A percentile compares a stretch with the other conserved stretches of the same genome.
These are phyloP conservation scores for Brachypodium distachyon DNA, from an alignment of 202 grass and related monocot species.

Conservation along the genomic window DNA sequence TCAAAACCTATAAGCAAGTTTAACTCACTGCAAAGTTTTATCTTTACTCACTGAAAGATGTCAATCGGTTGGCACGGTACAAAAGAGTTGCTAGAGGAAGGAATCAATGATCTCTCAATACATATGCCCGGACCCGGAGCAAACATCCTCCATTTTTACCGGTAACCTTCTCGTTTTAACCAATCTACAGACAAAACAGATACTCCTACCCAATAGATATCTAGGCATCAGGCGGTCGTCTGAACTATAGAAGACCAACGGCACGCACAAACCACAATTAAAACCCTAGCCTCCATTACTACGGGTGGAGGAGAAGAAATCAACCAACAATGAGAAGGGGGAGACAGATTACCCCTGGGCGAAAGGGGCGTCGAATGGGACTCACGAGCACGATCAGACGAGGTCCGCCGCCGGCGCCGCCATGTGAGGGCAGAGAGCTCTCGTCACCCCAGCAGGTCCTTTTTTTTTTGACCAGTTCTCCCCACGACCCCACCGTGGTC, in stretches of 20 bases:
- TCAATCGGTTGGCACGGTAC: too few relatives aligned
- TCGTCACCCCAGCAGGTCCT: background rate
- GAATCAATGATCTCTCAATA: background rate
- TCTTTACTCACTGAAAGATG: too few relatives aligned
- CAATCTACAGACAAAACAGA: background rate
- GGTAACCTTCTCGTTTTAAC: too few relatives aligned
- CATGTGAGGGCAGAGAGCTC: background rate
- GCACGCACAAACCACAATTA: background rate
- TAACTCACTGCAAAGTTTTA: background rate
- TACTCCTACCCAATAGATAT: background rate
- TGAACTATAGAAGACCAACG: background rate
- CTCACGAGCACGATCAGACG: background rate
- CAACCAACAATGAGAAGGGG: background rate
- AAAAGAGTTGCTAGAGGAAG: too few relatives aligned
- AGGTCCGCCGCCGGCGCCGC: background rate
- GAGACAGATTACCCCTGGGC: fast-evolving
- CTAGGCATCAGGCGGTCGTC: background rate
- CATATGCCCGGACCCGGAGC: too few relatives aligned
- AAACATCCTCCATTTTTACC: too few relatives aligned
- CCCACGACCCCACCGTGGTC: background rate
- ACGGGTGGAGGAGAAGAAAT: background rate
- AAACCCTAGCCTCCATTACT: background rate
- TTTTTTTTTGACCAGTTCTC: too few relatives aligned
- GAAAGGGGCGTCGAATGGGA: background rate
- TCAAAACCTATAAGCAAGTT: background rate